Conservation (phyloP, 2,329 filamentous ascomycete species). For the Chrysoporthe cubensis region DNA sequence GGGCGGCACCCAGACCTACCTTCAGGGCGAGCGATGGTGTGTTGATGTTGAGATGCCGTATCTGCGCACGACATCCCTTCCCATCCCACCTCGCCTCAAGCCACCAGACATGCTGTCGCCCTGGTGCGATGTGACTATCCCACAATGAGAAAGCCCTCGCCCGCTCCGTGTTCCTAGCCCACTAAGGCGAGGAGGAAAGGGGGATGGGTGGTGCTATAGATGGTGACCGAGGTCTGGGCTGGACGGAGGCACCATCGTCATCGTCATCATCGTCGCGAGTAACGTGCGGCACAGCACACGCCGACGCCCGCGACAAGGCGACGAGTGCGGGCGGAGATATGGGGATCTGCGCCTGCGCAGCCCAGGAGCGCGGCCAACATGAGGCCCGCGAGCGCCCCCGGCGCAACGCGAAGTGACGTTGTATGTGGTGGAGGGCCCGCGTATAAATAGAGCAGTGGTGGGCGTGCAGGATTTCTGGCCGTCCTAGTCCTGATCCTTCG, state of each 20-base stretch:
- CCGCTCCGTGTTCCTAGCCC: not conserved
- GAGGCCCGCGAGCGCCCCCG: not conserved
- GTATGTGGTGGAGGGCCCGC: conserved; percentile 3
- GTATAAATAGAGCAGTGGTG: conserved; percentile 12
- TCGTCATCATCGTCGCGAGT: not conserved
- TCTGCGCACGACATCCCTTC: not conserved
- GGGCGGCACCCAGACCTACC: not conserved
- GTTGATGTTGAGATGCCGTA: not conserved
- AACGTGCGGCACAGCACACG: not conserved
- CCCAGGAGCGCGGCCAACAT: not conserved
- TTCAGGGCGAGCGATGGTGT: not conserved
- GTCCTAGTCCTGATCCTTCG: conserved; percentile 1
- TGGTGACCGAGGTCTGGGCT: not conserved
- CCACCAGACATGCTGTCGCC: not conserved
- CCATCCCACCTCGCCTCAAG: not conserved
- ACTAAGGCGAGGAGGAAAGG: not conserved
- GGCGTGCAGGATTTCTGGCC: conserved; percentile 15
- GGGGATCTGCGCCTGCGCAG: not conserved
- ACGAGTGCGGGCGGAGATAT: not conserved
- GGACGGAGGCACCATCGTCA: not conserved
- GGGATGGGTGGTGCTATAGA: not conserved
- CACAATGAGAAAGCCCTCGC: not conserved
- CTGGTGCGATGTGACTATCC: not conserved
- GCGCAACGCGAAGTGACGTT: not conserved
- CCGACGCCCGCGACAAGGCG: not conserved